These are phyloP conservation scores for Oryza coarctata DNA, from an alignment of 176 grass and related monocot species.

Conservation along the genomic window DNA sequence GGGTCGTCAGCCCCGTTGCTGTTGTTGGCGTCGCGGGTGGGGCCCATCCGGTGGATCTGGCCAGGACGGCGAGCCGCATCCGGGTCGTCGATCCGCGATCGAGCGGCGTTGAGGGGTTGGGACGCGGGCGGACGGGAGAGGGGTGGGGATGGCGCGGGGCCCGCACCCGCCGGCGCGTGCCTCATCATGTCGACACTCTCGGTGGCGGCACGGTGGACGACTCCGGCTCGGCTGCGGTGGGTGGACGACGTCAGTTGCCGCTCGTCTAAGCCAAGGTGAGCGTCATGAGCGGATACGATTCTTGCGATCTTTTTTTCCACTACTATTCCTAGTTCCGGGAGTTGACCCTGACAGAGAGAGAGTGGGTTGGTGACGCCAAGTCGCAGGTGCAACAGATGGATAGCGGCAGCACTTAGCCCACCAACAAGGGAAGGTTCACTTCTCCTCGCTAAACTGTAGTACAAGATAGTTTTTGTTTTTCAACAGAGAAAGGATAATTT, in stretches of 20 bases:
- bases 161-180: not conserved
- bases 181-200: conserved; percentile 39
- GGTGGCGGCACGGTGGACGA: not conserved
- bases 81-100: not conserved
- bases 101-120: not conserved
- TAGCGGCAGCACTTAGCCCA: not conserved
- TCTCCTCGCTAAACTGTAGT: not conserved
- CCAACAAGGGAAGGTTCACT: not conserved
- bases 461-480: not conserved
- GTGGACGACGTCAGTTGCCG: not conserved
- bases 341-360: not conserved
- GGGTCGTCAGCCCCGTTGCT: not conserved
- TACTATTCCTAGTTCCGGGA: not conserved
- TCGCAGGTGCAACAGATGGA: not conserved
- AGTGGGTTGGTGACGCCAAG: not conserved
- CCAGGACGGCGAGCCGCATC: not conserved
- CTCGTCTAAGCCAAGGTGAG: not conserved
- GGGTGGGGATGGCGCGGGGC: not conserved
- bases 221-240: not conserved
- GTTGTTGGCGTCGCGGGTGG: not conserved
- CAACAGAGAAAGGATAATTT: no score
- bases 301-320: not conserved
- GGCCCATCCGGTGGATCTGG: not conserved
- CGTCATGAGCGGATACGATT: not conserved
- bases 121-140: conserved; percentile 31